phyloP scores from a whole-genome alignment of 257 asterid species.

The Plantago ovata region DNA sequence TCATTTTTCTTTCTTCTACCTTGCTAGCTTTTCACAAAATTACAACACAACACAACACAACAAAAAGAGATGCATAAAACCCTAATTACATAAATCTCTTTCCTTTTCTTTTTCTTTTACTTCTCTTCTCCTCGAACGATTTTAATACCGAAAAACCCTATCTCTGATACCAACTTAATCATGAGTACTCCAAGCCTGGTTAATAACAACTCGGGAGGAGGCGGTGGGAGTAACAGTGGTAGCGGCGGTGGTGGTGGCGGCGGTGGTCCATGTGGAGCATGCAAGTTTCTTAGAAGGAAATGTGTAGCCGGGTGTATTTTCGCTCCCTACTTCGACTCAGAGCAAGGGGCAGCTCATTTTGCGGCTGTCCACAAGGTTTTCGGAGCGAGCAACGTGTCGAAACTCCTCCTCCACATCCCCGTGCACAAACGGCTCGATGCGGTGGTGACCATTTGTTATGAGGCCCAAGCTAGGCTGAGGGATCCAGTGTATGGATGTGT shows the following conservation, averaged over 20 bases:
- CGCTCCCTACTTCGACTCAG: slow-evolving; percentile 92
- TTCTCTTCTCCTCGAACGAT: background rate
- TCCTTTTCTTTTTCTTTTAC: background rate
- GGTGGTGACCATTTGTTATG: slow-evolving; percentile 80
- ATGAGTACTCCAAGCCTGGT: slow-evolving; percentile 47
- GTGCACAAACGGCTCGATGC: slow-evolving; percentile 72
- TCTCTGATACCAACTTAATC: slow-evolving; percentile 4
- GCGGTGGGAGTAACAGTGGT: slow-evolving; percentile 22
- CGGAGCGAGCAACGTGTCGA: slow-evolving; percentile 96
- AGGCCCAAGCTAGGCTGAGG: slow-evolving; percentile 88
- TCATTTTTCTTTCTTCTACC: too few species aligned
- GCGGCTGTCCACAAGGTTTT: slow-evolving; percentile 98
- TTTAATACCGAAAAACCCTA: background rate
- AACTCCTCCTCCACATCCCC: slow-evolving; percentile 80
- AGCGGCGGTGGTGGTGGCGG: slow-evolving; percentile 32
- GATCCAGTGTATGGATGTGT: slow-evolving; percentile 94
- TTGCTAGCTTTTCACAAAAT: too few species aligned
- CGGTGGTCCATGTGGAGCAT: slow-evolving; percentile 96
- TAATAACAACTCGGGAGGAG: slow-evolving; percentile 21
- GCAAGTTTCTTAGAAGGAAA: slow-evolving; percentile 93
- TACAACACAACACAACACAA: too few species aligned
- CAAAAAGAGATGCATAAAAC: too few species aligned
- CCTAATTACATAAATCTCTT: slow-evolving; percentile 28
- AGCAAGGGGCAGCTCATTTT: slow-evolving; percentile 94
- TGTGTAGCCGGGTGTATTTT: slow-evolving; percentile 85